These are phyloP conservation scores for Cyberlindnera petersonii DNA, from an alignment of 805 yeast genomes.

Conservation along the genomic window DNA sequence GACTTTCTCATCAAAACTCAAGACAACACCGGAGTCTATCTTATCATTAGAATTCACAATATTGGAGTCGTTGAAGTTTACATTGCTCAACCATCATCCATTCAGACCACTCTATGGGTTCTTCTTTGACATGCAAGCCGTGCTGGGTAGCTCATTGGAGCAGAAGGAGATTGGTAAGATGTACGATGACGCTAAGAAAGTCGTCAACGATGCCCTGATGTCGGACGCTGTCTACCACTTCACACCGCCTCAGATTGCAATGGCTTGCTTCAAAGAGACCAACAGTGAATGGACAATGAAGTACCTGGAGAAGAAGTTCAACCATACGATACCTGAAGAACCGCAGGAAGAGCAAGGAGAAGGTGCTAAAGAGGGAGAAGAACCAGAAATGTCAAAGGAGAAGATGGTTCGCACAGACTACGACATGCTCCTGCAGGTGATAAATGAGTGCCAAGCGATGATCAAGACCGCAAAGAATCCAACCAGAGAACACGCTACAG, in stretches of 20 bases:
- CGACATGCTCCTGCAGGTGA: slow-evolving; percentile 41
- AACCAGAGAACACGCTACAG: slow-evolving; percentile 56
- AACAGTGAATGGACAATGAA: slow-evolving; percentile 61
- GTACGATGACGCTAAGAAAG: slow-evolving; percentile 65
- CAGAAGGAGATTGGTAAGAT: slow-evolving; percentile 58
- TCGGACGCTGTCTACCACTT: slow-evolving; percentile 74
- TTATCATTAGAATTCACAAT: slow-evolving; percentile 76
- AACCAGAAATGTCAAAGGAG: slow-evolving; percentile 7
- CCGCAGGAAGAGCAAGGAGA: slow-evolving; percentile 19
- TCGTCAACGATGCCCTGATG: slow-evolving; percentile 63
- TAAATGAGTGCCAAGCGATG: slow-evolving; percentile 45
- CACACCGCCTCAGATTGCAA: slow-evolving; percentile 94
- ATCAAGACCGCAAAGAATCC: slow-evolving; percentile 44
- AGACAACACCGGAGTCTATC: slow-evolving; percentile 62
- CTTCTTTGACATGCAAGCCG: slow-evolving; percentile 79
- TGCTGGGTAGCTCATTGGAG: slow-evolving; percentile 38
- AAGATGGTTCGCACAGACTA: slow-evolving; percentile 22
- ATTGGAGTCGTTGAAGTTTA: slow-evolving; percentile 69
- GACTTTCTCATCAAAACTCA: slow-evolving; percentile 68
- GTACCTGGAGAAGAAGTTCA: slow-evolving; percentile 64
- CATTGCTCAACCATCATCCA: slow-evolving; percentile 85
- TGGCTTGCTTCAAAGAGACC: slow-evolving; percentile 72
- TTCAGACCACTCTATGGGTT: slow-evolving; percentile 90
- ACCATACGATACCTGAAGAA: slow-evolving; percentile 9
- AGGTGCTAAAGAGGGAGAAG: slow-evolving; percentile 9